phyloP scores from a whole-genome alignment of 139 green algal species.

The Ettlia oleoabundans region DNA sequence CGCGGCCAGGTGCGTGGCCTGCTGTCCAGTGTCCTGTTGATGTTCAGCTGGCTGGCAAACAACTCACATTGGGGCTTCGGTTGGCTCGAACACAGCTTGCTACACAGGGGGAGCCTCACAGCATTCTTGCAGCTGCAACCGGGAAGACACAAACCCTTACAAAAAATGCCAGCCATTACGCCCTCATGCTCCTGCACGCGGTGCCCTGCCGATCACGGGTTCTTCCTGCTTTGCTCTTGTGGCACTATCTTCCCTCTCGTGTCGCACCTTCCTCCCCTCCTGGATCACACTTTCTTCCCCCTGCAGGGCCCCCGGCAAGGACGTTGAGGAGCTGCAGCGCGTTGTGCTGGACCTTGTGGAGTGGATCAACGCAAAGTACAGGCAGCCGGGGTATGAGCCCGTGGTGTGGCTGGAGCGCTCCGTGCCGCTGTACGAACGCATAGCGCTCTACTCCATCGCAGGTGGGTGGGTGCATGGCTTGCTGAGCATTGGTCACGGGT shows the following conservation, averaged over 20 bases:
- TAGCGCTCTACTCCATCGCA: conserved; percentile 88
- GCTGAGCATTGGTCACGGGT: background rate
- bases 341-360: conserved; percentile 71
- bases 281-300: too few species aligned
- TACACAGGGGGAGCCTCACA: too few species aligned
- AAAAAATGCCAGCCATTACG: too few species aligned
- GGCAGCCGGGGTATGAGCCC: conserved; percentile 69
- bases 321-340: conserved; percentile 84
- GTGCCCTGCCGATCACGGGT: too few species aligned
- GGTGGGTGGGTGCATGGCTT: background rate
- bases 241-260: too few species aligned
- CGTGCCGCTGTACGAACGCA: conserved; percentile 93
- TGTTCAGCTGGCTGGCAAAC: background rate
- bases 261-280: too few species aligned
- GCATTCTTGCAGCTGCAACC: too few species aligned
- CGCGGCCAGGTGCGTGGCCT: conserved; percentile 48
- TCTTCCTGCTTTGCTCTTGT: too few species aligned
- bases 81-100: too few species aligned
- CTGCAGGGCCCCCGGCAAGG: conserved; percentile 68
- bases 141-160: too few species aligned
- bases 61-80: too few species aligned
- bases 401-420: conserved; percentile 89
- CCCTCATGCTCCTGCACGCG: too few species aligned
- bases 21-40: background rate
- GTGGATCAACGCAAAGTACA: conserved; percentile 71